phyloP scores from a whole-genome alignment of 2,329 filamentous ascomycete genomes.

The Ophiostoma ips region DNA sequence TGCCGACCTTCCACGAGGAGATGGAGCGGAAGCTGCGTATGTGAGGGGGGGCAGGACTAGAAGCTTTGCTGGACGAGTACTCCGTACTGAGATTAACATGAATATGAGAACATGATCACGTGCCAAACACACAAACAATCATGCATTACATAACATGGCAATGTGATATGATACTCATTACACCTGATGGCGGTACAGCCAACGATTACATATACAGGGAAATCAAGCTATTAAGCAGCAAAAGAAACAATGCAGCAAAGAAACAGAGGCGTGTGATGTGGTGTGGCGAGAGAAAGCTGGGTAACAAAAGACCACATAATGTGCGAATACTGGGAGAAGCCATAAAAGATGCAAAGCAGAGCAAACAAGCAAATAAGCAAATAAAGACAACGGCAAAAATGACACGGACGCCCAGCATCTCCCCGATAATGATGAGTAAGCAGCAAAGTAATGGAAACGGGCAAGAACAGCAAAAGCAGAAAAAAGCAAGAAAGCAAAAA shows the following conservation, averaged over 20 bases:
- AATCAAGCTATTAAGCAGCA: too few relatives aligned
- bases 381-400: not conserved
- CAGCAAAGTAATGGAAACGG: not conserved
- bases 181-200: too few relatives aligned
- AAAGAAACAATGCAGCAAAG: not conserved
- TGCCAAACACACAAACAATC: too few relatives aligned
- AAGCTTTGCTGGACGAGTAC: too few relatives aligned
- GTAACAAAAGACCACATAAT: too few relatives aligned
- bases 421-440: not conserved
- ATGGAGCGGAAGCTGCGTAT: constrained; percentile 89
- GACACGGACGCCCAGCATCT: constrained; percentile 1
- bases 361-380: too few relatives aligned
- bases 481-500: not conserved
- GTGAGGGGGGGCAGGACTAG: constrained; percentile 12
- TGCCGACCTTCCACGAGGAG: constrained; percentile 72
- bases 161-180: too few relatives aligned
- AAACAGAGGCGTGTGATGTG: not conserved
- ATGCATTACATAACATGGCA: too few relatives aligned
- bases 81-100: too few relatives aligned
- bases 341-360: not conserved
- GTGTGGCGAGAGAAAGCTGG: too few relatives aligned
- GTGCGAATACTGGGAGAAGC: too few relatives aligned
- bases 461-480: not conserved
- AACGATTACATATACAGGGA: not conserved
- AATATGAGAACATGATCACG: too few relatives aligned